Base-by-base conservation (phyloP, 2,329 filamentous ascomycete species). In the Scedosporium minutisporum region DNA sequence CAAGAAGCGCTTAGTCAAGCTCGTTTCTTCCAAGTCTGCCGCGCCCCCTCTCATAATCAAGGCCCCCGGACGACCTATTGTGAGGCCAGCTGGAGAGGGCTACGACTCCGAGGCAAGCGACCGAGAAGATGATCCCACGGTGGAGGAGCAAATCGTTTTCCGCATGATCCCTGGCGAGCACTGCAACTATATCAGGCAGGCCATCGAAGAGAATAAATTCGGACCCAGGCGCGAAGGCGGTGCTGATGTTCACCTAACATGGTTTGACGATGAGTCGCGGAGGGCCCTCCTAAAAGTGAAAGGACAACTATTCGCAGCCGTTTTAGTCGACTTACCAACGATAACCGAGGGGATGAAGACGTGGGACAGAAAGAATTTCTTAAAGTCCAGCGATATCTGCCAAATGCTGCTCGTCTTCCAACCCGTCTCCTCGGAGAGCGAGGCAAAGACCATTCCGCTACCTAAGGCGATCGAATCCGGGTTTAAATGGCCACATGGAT, bases 21-120 rank as follows among this genome's bases (percentile, higher is more conserved):
- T 55, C 12, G 46, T 61, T 7, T n/a, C n/a, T 14, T 27, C 21
- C 51, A 55, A 55, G 23, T 18, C 18, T 14, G 51, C 68, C 58
- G 71, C 67, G 62, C 71, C 65, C 63, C 73, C 77, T 58, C 65
- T 78, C 21, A 74, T 77, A 57, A 71, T 90, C 63, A 88, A 86
- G 69, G 79, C 85, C 58, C 85, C 87, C 68, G 88, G 87, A n/a
- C 83, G 86, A 65, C 80, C 84, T 1, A 88, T 90, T 6, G 78
- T 83, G 38, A 84, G 90, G 66, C 86, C 87, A 4, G 83, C 85
- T 1, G 95, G 95, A 60, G 91, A 96, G 63, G 95, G 93, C 6
- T 99, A 97, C 75, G 95, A 99, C 72, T 97, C 93, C 3, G 95
- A 97, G 74, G 91, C 93, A 12, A 95, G 92, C 62, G 95, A 97